Evolutionary conservation across 352 stramenopile genomes (phyloP).

Genomic region (Phytophthora ohioensis): DNA sequence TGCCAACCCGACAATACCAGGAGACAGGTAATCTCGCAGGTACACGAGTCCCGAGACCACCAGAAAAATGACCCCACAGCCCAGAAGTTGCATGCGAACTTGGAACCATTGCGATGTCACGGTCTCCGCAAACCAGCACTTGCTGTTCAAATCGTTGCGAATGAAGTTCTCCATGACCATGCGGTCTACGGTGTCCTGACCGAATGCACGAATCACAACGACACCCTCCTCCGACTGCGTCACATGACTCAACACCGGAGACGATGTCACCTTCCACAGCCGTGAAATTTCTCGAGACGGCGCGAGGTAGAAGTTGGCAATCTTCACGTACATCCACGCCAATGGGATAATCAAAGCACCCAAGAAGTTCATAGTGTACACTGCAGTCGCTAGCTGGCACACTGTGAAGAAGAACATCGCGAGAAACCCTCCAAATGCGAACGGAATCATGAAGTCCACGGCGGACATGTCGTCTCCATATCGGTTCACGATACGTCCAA

Average conservation of each 20-base stretch:
- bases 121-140: slow-evolving; percentile 37
- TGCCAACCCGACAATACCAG: slow-evolving; percentile 86
- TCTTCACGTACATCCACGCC: slow-evolving; percentile 77
- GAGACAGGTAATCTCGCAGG: slow-evolving; percentile 41
- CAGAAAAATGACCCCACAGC: slow-evolving; percentile 50
- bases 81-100: slow-evolving; percentile 62
- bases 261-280: slow-evolving; percentile 46
- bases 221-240: slow-evolving; percentile 44
- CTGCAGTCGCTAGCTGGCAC: slow-evolving; percentile 77
- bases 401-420: slow-evolving; percentile 72
- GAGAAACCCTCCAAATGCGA: slow-evolving; percentile 49
- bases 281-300: slow-evolving; percentile 57
- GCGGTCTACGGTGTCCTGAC: slow-evolving; percentile 23
- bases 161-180: slow-evolving; percentile 35
- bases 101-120: slow-evolving; percentile 53
- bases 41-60: slow-evolving; percentile 52
- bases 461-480: slow-evolving; percentile 91
- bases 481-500: slow-evolving; percentile 90
- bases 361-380: slow-evolving; percentile 80
- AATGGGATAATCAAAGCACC: slow-evolving; percentile 84
- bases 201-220: slow-evolving; percentile 51
- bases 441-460: slow-evolving; percentile 77
- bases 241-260: slow-evolving; percentile 54
- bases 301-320: slow-evolving; percentile 47
- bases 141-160: slow-evolving; percentile 45